These are phyloP conservation scores for Phytophthora citrophthora DNA, from an alignment of 352 stramenopile species.

Conservation along the genomic window DNA sequence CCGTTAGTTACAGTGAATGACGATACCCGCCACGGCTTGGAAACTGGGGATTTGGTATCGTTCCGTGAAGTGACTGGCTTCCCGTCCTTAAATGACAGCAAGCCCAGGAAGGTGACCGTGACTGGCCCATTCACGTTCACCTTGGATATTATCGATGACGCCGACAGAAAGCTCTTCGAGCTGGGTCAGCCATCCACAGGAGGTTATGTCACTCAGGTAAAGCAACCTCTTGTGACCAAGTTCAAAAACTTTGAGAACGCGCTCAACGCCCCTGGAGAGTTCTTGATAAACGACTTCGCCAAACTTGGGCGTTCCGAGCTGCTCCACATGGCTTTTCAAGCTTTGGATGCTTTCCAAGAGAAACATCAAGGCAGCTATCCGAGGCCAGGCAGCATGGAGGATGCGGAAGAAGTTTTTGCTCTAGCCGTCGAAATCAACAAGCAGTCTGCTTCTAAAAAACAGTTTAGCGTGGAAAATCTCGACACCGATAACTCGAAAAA, in stretches of 20 bases:
- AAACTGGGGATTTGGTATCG: constrained; percentile 96
- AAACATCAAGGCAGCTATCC: constrained; percentile 83
- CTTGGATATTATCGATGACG: constrained; percentile 81
- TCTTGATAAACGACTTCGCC: constrained; percentile 98
- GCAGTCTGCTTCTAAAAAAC: constrained; percentile 69
- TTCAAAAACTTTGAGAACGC: constrained; percentile 93
- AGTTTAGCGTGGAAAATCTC: constrained; percentile 68
- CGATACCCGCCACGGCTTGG: constrained; percentile 96
- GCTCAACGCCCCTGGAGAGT: constrained; percentile 91
- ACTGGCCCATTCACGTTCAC: constrained; percentile 98
- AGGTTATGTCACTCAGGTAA: constrained; percentile 95
- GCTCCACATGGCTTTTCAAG: constrained; percentile 92
- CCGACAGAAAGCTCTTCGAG: constrained; percentile 74
- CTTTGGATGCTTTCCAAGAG: constrained; percentile 85
- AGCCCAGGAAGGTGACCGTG: constrained; percentile 74
- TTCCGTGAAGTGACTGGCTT: constrained; percentile 96
- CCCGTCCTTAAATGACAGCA: constrained; percentile 82
- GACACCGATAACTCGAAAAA: constrained; percentile 75
- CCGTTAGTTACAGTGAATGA: constrained; percentile 97
- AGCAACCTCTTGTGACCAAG: constrained; percentile 93
- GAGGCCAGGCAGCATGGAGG: constrained; percentile 82
- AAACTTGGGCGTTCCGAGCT: constrained; percentile 95
- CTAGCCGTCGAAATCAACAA: constrained; percentile 79
- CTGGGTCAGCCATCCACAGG: constrained; percentile 68
- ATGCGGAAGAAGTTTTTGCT: constrained; percentile 89